Evolutionary conservation across 352 stramenopile genomes (phyloP), one percentile per base, ranked within the genome.

Genomic region (Phytophthora sansomeana): DNA sequence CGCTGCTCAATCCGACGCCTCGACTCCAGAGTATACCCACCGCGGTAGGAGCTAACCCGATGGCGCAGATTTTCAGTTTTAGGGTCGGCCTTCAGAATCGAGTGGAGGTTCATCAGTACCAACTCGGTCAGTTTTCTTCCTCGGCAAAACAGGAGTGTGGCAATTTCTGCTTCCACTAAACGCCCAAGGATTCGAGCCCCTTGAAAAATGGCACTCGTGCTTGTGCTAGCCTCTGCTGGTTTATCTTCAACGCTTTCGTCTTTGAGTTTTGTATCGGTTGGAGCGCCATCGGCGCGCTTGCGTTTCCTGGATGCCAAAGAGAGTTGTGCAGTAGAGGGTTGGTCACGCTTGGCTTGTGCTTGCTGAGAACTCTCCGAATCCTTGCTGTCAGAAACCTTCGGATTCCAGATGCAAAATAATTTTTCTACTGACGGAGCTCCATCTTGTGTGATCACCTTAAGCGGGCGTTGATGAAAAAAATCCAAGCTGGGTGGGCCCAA

Each of bases 331-430:
- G 28, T 33, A 49, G 13, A 3, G 19, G 26, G 17, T 60, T 2
- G 6, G n/a, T 17, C 7, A 9, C 4, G 24, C 38, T 53, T 42
- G 35, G 24, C 54, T 5, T 29, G 9, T 13, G 51, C 56, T 16
- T 21, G 36, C 17, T 29, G 32, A 11, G 17, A 4, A 11, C 44
- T 38, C 10, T 11, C 24, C 28, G 14, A 14, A 29, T 13, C 14
- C 3, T 26, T 35, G 6, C 13, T 35, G 78, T 72, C 39, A 76
- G 52, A 24, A 77, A 72, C 67, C 53, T 87, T 85, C 17, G 97
- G 96, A 52, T 99, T 99, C 96, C 96, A 99, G 7, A 99, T 59
- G 47, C 97, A 97, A 52, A 99, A 98, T 58, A 97, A 64, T 61
- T 98, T 98, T 33, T 93, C 75, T 14, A 92, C 82, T 4, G 80